A percentile compares a stretch with the other conserved stretches of the same genome.
Evolutionary conservation across 768 basidiomycete genomes (phyloP).

Genomic region (Leccinum fibrillosum): DNA sequence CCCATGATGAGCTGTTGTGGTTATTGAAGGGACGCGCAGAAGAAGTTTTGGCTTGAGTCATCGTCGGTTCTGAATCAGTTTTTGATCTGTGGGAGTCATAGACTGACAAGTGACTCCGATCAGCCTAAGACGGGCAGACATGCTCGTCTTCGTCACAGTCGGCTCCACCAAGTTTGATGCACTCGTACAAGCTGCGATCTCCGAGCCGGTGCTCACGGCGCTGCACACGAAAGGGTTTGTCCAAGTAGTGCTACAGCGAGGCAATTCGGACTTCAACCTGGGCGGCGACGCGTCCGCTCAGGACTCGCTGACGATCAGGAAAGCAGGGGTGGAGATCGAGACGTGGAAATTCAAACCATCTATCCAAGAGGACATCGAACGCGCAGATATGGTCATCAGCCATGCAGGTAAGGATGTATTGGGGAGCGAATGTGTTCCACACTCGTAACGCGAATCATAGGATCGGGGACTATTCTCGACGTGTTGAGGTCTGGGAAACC

Average conservation of each 20-base stretch:
- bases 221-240: slow-evolving; percentile 39
- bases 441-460: slow-evolving; percentile 45
- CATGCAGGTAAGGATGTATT: slow-evolving; percentile 72
- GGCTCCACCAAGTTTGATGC: slow-evolving; percentile 86
- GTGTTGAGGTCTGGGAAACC: slow-evolving; percentile 71
- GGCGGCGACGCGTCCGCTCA: slow-evolving; percentile 18
- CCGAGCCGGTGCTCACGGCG: slow-evolving; percentile 40
- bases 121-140: neutral
- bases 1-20: slow-evolving; percentile 53
- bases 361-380: slow-evolving; percentile 59
- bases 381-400: slow-evolving; percentile 79
- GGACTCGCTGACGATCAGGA: slow-evolving; percentile 17
- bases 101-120: neutral
- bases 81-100: neutral
- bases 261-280: slow-evolving; percentile 52
- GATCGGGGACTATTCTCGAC: slow-evolving; percentile 92
- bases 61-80: neutral
- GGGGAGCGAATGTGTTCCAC: neutral
- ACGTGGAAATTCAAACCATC: slow-evolving; percentile 74
- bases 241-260: slow-evolving; percentile 71
- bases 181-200: slow-evolving; percentile 61
- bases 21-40: neutral
- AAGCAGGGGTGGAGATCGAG: slow-evolving; percentile 51
- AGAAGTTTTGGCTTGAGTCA: slow-evolving; percentile 10
- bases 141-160: slow-evolving; percentile 72